These are phyloP conservation scores for Fistulinella cinereoalba DNA, from an alignment of 1,284 basidiomycete genomes.

Conservation along the genomic window DNA sequence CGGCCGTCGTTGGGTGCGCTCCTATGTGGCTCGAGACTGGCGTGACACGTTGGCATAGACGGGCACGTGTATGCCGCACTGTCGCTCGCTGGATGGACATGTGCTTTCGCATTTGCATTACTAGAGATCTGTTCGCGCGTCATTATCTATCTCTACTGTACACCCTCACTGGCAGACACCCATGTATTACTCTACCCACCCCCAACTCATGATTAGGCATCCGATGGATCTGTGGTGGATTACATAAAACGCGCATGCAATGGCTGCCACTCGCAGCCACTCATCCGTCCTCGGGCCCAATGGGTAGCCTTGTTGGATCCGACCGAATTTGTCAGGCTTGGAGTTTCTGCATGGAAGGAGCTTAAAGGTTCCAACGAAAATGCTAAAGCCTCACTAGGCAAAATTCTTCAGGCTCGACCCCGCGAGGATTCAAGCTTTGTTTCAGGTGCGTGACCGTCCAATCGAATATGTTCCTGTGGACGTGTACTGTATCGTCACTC, in stretches of 20 bases:
- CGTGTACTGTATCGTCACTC: too few relatives aligned
- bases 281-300: too few relatives aligned
- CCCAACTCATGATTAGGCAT: constrained; percentile 13
- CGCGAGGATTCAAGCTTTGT: background rate
- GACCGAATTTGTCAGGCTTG: too few relatives aligned
- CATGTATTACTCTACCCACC: constrained; percentile 16
- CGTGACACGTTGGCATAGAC: background rate
- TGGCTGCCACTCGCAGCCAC: too few relatives aligned
- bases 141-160: constrained; percentile 3
- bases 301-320: background rate
- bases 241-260: too few relatives aligned
- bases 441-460: background rate
- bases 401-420: too few relatives aligned
- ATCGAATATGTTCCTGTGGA: background rate
- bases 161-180: background rate
- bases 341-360: too few relatives aligned
- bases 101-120: background rate
- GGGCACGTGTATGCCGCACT: background rate
- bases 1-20: too few relatives aligned
- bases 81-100: too few relatives aligned
- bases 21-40: background rate
- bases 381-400: too few relatives aligned
- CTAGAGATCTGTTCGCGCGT: constrained; percentile 1
- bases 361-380: too few relatives aligned
- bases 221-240: too few relatives aligned